Evolutionary conservation across 306 rosid genomes (phyloP).

Genomic region (Ochetophila trinervis): DNA sequence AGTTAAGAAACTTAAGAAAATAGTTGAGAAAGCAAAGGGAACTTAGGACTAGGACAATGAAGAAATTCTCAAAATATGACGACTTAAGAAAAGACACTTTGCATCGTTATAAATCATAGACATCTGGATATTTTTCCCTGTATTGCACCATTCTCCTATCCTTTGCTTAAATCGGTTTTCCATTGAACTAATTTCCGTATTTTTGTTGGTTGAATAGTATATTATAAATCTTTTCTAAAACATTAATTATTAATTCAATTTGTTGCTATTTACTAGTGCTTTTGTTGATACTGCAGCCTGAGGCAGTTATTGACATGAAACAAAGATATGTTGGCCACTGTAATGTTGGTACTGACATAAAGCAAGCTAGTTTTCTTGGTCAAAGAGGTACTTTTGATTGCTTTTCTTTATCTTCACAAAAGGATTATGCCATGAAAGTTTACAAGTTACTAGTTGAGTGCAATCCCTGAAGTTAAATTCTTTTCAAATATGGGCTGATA

Average conservation of each 20-base stretch:
- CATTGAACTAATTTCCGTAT: background rate
- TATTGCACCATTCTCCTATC: too few species aligned
- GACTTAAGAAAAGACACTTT: too few species aligned
- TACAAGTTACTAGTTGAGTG: background rate
- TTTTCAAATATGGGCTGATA: too few species aligned
- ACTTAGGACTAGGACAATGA: too few species aligned
- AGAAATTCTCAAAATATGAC: too few species aligned
- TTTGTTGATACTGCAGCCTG: conserved; percentile 58
- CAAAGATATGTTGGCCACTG: conserved; percentile 92
- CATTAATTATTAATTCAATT: background rate
- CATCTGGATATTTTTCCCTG: too few species aligned
- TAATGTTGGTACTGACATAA: conserved; percentile 94
- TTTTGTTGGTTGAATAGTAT: background rate
- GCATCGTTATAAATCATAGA: too few species aligned
- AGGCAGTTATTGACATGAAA: conserved; percentile 82
- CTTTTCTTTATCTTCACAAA: conserved; percentile 4
- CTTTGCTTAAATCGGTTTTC: background rate
- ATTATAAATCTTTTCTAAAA: background rate
- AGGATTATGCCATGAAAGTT: background rate
- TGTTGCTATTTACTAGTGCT: background rate
- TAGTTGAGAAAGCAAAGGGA: too few species aligned
- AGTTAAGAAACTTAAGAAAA: too few species aligned
- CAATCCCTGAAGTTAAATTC: background rate
- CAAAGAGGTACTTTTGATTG: conserved; percentile 61
- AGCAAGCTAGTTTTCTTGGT: conserved; percentile 97